These are phyloP conservation scores for Periconia macrospinosa DNA, from an alignment of 2,329 filamentous ascomycete species.

Conservation along the genomic window DNA sequence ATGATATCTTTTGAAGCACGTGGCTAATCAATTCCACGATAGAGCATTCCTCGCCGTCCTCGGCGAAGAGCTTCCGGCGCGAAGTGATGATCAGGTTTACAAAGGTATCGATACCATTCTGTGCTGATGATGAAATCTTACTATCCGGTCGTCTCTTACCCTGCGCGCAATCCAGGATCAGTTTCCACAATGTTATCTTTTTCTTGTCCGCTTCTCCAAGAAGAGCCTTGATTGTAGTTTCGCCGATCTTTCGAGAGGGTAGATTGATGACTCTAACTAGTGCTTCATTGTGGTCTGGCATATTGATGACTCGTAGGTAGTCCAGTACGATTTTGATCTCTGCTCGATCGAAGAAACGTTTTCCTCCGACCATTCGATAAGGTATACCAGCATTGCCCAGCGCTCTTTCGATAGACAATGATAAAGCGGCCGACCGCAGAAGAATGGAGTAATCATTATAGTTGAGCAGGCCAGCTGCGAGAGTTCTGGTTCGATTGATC, in stretches of 20 bases:
- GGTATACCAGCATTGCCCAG: conserved; percentile 79
- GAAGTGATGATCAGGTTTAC: conserved; percentile 62
- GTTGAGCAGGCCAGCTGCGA: conserved; percentile 74
- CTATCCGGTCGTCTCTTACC: conserved; percentile 55
- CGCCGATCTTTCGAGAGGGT: conserved; percentile 79
- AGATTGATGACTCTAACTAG: conserved; percentile 82
- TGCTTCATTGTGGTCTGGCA: conserved; percentile 85
- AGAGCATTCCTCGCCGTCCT: conserved; percentile 40
- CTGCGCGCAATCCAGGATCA: conserved; percentile 64
- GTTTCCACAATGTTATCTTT: conserved; percentile 72
- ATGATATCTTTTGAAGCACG: conserved; percentile 66
- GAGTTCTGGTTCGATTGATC: conserved; percentile 68
- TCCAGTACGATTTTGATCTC: conserved; percentile 88
- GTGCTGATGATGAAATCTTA: conserved; percentile 58
- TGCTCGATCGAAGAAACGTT: conserved; percentile 86
- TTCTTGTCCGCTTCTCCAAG: conserved; percentile 74
- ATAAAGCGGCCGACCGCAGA: conserved; percentile 80
- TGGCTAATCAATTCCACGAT: conserved; percentile 57
- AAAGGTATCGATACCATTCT: conserved; percentile 61
- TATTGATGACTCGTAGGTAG: conserved; percentile 82
- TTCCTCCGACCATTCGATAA: conserved; percentile 90
- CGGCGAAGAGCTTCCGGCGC: conserved; percentile 56
- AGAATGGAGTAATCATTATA: conserved; percentile 83
- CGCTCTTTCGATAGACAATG: conserved; percentile 80
- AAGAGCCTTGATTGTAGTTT: conserved; percentile 72